A percentile compares a stretch with the other conserved stretches of the same genome.
Conservation (phyloP, 139 green algal genomes). For the Desmodesmus armatus region DNA sequence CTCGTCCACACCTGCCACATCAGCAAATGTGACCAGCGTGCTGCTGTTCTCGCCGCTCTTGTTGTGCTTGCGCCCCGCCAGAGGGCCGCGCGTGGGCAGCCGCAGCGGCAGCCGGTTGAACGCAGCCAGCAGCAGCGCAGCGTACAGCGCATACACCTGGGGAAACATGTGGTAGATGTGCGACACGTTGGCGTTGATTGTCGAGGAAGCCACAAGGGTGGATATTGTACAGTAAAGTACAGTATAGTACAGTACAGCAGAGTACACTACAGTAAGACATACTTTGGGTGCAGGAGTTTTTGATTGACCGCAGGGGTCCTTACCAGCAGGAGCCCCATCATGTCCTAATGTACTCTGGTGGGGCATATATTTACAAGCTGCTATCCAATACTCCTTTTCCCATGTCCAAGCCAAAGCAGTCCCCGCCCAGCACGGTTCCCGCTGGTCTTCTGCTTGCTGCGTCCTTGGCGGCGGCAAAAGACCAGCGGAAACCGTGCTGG, state of each 20-base stretch:
- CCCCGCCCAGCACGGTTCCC: background rate
- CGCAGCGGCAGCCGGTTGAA: slow-evolving; percentile 79
- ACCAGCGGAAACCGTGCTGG: background rate
- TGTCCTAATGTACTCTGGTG: no score
- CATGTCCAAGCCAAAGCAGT: no score
- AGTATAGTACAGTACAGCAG: background rate
- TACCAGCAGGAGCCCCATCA: no score
- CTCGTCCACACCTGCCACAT: slow-evolving; percentile 91
- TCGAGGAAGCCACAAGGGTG: no score
- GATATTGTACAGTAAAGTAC: background rate
- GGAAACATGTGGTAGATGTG: no score
- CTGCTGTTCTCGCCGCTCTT: slow-evolving; percentile 32
- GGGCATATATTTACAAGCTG: no score
- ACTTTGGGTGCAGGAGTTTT: no score
- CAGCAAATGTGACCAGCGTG: slow-evolving; percentile 76
- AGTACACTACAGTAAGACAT: no score
- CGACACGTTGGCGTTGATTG: no score
- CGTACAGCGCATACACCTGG: slow-evolving; percentile 76
- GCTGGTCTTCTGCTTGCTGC: background rate
- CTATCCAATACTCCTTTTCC: background rate
- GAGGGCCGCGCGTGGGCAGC: slow-evolving; percentile 58
- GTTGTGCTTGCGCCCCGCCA: slow-evolving; percentile 52
- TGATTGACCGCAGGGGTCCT: no score
- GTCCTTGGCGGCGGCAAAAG: background rate
- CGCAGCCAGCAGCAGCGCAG: slow-evolving; percentile 69